Conservation (phyloP, 2,329 filamentous ascomycete species). For the Hawksworthiomyces lignivorus region DNA sequence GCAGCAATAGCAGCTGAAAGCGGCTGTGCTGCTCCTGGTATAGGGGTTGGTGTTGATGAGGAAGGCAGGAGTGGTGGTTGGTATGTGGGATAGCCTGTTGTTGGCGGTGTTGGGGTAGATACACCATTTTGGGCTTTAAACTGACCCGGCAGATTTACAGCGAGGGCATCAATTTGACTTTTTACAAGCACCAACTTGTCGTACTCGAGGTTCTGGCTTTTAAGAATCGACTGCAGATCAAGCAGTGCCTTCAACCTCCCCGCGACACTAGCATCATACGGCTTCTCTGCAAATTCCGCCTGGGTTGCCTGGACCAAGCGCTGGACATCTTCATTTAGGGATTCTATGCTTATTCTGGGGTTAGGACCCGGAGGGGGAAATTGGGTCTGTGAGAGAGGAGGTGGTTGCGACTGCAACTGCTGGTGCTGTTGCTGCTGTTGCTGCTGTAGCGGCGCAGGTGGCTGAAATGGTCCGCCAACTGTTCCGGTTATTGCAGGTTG, state of each 20-base stretch:
- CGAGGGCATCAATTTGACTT: constrained; percentile 74
- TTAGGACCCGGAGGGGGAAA: constrained; percentile 24
- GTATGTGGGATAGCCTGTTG: constrained; percentile 17
- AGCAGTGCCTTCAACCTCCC: constrained; percentile 76
- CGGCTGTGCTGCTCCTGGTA: constrained; percentile 3
- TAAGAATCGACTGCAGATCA: constrained; percentile 74
- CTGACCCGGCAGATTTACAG: constrained; percentile 50
- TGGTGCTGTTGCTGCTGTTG: constrained; percentile 3
- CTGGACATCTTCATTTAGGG: constrained; percentile 76
- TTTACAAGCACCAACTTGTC: constrained; percentile 79
- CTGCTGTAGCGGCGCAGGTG: constrained; percentile 21
- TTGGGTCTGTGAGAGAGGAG: too few species aligned
- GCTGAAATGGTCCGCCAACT: constrained; percentile 33
- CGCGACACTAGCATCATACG: constrained; percentile 67
- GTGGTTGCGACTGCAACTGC: neutral
- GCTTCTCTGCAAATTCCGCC: constrained; percentile 66
- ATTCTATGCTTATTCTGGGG: constrained; percentile 55
- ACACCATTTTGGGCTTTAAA: constrained; percentile 29
- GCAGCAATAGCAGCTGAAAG: constrained; percentile 12
- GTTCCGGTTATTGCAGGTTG: constrained; percentile 31
- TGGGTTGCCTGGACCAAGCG: constrained; percentile 66
- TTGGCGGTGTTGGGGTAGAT: constrained; percentile 23
- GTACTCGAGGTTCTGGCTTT: constrained; percentile 67
- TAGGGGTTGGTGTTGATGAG: constrained; percentile 7
- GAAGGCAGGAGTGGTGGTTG: constrained; percentile 27